Base-by-base conservation (phyloP, 2,329 filamentous ascomycete species). In the Sporothrix brasiliensis region DNA sequence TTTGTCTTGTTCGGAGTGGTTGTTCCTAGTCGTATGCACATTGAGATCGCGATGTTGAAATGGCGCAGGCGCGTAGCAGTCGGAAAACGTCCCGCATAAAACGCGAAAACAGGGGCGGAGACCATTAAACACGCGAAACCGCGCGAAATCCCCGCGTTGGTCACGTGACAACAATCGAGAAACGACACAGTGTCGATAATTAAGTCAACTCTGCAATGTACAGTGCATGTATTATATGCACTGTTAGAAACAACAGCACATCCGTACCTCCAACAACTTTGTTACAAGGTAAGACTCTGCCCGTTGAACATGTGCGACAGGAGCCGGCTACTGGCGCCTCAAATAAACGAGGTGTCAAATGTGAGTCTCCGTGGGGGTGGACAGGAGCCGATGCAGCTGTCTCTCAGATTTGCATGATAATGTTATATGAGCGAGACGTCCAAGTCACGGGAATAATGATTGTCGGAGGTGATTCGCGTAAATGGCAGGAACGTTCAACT, bases 81-180 rank as follows among this genome's bases (percentile, higher is more conserved):
- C 13, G 44, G 10, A 19, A 19, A 3, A 47, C 19, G 30, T 54
- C 50, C 30, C 50, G 14, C 50, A 16, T 50, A 56, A 58, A 68
- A 71, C 69, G 69, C 69, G 69, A 68, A 70, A 69, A 49, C 41
- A 39, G 13, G 34, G 27, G 53, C 19, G 54, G 10, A 63, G 21
- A 27, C 52, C 47, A 70, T 44, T 71, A 70, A 70, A 69, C 66
- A 60, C 72, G 68, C 63, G 52, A 54, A 44, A 53, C 47, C 73
- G 74, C 74, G 74, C 74, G 74, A 74, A 75, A 72, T 54, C 54
- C 66, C 72, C 73, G 61, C 73, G 73, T 30, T 19, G 19, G 68
- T 75, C 74, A 75, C 71, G 44, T 75, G 73, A 72, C 63, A 2
- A 3, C 2, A 3, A 7, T 41, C 10, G 24, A n/a, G 2, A 7